Conservation (phyloP, 2,329 filamentous ascomycete genomes). For the Botrytis porri region DNA sequence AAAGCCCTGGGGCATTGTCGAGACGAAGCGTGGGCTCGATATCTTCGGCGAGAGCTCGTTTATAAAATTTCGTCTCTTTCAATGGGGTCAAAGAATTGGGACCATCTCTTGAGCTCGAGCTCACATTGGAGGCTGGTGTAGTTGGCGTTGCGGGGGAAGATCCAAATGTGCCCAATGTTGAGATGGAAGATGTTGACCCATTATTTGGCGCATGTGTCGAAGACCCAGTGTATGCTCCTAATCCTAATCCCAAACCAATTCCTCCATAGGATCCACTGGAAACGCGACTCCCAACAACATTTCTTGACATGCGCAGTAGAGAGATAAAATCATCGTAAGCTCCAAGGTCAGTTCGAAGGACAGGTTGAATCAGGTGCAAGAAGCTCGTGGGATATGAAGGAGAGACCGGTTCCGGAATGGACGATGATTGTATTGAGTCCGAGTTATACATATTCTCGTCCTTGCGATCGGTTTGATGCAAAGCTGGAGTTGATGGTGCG, state of each 20-base stretch:
- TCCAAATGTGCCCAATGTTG: constrained; percentile 47
- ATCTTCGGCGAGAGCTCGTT: constrained; percentile 82
- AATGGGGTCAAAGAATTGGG: constrained; percentile 55
- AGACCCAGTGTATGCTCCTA: constrained; percentile 46
- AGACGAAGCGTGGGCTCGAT: constrained; percentile 91
- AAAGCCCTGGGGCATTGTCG: constrained; percentile 84
- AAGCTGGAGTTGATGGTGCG: constrained; percentile 70
- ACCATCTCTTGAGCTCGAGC: constrained; percentile 42
- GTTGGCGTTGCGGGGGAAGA: constrained; percentile 58
- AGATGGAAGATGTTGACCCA: constrained; percentile 58
- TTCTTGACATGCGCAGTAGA: constrained; percentile 67
- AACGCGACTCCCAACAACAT: constrained; percentile 58
- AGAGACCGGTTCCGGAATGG: constrained; percentile 44
- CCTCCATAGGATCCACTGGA: constrained; percentile 69
- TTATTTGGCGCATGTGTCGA: constrained; percentile 49
- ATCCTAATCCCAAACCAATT: constrained; percentile 46
- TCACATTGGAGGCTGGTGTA: constrained; percentile 53
- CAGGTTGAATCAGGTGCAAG: constrained; percentile 75
- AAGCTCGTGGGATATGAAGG: constrained; percentile 68
- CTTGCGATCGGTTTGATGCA: constrained; percentile 63
- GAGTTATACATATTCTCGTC: constrained; percentile 45
- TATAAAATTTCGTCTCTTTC: constrained; percentile 93
- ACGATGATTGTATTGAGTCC: constrained; percentile 30
- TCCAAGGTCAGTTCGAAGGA: constrained; percentile 76
- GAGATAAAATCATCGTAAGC: constrained; percentile 83